Evolutionary conservation across 208 protist species (phyloP).

Genomic region (Leishmania lainsoni): DNA sequence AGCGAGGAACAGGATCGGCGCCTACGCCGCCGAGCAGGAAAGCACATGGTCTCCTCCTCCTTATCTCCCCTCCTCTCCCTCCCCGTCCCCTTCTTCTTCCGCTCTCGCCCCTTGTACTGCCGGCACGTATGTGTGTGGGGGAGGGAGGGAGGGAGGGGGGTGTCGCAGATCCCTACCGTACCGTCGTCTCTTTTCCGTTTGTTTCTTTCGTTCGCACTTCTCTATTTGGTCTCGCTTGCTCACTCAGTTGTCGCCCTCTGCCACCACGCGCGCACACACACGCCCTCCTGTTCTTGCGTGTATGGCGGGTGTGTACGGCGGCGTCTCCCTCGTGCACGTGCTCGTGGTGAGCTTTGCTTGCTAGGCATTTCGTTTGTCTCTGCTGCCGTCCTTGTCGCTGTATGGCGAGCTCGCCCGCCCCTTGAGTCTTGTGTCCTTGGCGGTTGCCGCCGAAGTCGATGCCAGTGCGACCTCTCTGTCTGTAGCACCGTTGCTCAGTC

Average conservation of each 20-base stretch:
- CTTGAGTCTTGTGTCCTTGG: background rate
- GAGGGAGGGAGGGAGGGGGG: background rate
- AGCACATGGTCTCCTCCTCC: too few species aligned
- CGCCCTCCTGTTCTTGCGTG: background rate
- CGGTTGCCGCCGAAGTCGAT: background rate
- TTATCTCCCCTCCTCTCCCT: too few species aligned
- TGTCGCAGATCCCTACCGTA: background rate
- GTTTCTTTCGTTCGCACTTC: background rate
- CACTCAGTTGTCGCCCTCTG: too few species aligned
- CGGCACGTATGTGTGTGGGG: slow-evolving; percentile 5
- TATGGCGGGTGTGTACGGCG: background rate
- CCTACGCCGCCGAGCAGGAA: too few species aligned
- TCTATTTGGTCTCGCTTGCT: background rate
- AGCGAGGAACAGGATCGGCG: too few species aligned
- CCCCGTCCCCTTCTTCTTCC: too few species aligned
- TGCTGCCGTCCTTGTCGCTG: background rate
- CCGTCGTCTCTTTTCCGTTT: background rate
- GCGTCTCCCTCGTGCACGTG: background rate
- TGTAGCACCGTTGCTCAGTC: background rate
- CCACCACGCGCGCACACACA: slow-evolving; percentile 19
- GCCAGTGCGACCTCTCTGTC: background rate
- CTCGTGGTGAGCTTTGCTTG: background rate
- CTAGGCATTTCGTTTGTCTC: too few species aligned
- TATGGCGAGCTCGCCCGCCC: background rate
- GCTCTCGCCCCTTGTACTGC: background rate